These are phyloP conservation scores for Tricholoma terreum DNA, from an alignment of 768 basidiomycete genomes.

Conservation along the genomic window DNA sequence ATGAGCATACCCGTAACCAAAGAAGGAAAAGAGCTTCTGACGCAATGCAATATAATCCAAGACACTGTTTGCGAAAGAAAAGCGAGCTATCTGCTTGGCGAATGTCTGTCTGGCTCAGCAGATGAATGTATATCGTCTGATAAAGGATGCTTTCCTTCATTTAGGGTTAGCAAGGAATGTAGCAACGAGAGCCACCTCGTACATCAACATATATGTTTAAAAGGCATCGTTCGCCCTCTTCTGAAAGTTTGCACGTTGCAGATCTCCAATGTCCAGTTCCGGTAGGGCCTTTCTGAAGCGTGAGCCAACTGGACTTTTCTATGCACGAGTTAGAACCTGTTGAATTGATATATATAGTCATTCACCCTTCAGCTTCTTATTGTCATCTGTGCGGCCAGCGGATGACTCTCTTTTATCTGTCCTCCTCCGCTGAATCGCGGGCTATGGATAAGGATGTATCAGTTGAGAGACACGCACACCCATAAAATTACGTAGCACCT, in stretches of 20 bases:
- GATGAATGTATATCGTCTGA: conserved; percentile 70
- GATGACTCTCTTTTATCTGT: conserved; percentile 49
- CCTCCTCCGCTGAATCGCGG: conserved; percentile 48
- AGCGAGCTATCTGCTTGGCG: conserved; percentile 72
- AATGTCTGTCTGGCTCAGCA: conserved; percentile 77
- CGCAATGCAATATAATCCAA: conserved; percentile 67
- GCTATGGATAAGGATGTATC: conserved; percentile 26
- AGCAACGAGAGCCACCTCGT: conserved; percentile 21
- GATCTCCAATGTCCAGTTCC: conserved; percentile 66
- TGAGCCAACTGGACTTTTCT: conserved; percentile 78
- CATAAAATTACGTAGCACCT: conserved; percentile 8
- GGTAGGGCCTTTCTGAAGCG: conserved; percentile 47
- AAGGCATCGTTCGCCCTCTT: conserved; percentile 64
- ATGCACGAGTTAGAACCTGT: conserved; percentile 7
- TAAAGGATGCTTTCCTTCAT: conserved; percentile 67
- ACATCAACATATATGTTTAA: conserved; percentile 78
- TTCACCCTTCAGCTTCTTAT: conserved; percentile 62
- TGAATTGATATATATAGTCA: neutral
- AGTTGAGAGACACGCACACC: conserved; percentile 3
- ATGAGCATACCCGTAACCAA: neutral
- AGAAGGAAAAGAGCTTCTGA: conserved; percentile 26
- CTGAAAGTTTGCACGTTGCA: conserved; percentile 67
- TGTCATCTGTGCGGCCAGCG: conserved; percentile 36
- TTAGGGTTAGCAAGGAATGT: conserved; percentile 13
- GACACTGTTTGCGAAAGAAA: conserved; percentile 72